phyloP scores from a whole-genome alignment of 768 basidiomycete species.

The Gautieria morchelliformis region DNA sequence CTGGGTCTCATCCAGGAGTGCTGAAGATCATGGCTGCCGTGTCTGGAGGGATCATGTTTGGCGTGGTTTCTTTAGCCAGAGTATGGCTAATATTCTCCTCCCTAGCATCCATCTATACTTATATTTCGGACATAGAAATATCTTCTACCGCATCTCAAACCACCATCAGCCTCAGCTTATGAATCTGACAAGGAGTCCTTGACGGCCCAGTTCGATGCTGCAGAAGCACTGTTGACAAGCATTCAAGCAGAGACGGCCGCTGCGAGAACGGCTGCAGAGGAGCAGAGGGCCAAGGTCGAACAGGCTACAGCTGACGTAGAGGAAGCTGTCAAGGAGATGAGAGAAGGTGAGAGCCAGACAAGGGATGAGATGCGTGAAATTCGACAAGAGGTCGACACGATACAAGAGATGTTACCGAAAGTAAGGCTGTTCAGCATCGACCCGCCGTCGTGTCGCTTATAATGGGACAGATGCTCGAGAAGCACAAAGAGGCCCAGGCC shows the following conservation, averaged over 20 bases:
- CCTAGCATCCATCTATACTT: not conserved
- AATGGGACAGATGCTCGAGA: slow-evolving; percentile 82
- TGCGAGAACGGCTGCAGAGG: slow-evolving; percentile 62
- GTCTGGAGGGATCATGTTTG: slow-evolving; percentile 78
- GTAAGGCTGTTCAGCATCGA: slow-evolving; percentile 32
- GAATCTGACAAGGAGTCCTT: slow-evolving; percentile 80
- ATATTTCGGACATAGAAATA: slow-evolving; percentile 60
- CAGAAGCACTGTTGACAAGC: slow-evolving; percentile 69
- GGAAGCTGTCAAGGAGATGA: slow-evolving; percentile 61
- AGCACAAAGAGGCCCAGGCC: slow-evolving; percentile 77
- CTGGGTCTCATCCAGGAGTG: slow-evolving; percentile 12
- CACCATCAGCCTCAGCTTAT: slow-evolving; percentile 81
- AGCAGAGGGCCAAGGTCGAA: slow-evolving; percentile 65
- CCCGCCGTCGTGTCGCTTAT: slow-evolving; percentile 2
- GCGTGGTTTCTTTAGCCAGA: slow-evolving; percentile 69
- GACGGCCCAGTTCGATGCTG: slow-evolving; percentile 82
- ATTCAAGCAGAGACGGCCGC: slow-evolving; percentile 71
- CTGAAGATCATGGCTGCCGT: slow-evolving; percentile 84
- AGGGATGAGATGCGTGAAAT: slow-evolving; percentile 88
- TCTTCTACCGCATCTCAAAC: slow-evolving; percentile 80
- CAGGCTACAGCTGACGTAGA: slow-evolving; percentile 66
- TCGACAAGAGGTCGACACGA: slow-evolving; percentile 80
- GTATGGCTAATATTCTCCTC: slow-evolving; percentile 28
- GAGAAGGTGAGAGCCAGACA: slow-evolving; percentile 66
- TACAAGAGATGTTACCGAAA: slow-evolving; percentile 90